Evolutionary conservation across 306 rosid genomes (phyloP), one percentile per base, ranked within the genome.

Genomic region (Boehmeria nivea): DNA sequence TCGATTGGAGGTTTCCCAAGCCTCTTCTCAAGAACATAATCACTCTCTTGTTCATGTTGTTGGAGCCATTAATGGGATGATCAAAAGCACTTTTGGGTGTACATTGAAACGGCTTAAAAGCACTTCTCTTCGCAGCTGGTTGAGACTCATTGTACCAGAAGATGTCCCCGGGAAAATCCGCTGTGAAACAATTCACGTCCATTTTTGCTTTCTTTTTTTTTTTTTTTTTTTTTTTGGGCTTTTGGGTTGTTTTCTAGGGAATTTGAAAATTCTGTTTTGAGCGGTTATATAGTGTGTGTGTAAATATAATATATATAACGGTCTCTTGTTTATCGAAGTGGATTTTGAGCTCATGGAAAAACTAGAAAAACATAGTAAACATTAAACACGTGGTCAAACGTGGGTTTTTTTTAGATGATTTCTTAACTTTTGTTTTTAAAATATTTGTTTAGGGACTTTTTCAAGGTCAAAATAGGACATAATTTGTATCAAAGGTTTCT

Each of bases 301-400:
- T n/a, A n/a, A n/a, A n/a, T n/a, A n/a, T 1, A 12, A 4, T 42
- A 3, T 12, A 43, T 26, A 31, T 37, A 53, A 20, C 24, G 50
- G 45, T 17, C 56, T 16, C 13, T 17, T 3, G 21, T 28, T 25
- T 16, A 1, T 5, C 9, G 5, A 12, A 0, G 7, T 7, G 18
- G 63, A 46, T 11, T 14, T 36, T 11, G 15, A 36, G 9, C 40
- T 0, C 40, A 6, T 8, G 19, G 45, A 3, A 9, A 2, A 40
- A 40, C 15, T 16, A 38, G 3, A 36, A 36, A 42, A 42, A 13
- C 44, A 6, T 4, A n/a, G 7, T 12, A 20, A 25, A 50, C 28
- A 56, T 43, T 70, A 3, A 79, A 65, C 69, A 72, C 83, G 79
- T 66, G 88, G 84, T 81, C 79, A 69, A 68, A 19, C 11, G 9